Base-by-base conservation (phyloP, 768 basidiomycete species). In the Lactarius vividus region DNA sequence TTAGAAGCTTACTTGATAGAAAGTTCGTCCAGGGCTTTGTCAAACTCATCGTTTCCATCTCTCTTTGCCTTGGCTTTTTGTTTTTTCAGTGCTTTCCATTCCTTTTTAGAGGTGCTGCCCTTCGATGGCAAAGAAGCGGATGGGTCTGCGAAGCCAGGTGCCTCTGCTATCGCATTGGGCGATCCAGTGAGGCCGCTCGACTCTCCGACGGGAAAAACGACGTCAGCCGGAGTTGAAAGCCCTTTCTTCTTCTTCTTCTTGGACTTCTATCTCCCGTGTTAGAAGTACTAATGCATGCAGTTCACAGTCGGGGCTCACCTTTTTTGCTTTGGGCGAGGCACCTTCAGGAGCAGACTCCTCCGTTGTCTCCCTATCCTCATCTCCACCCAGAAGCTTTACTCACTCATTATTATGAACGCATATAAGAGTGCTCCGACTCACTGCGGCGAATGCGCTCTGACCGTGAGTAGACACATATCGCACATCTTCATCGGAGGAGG, bases 21-120 rank as follows among this genome's bases (percentile, higher is more conserved):
- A n/a, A 98, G 80, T 71, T 97, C 94, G 1, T 88, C 89, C 11
- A 98, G 79, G 0, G 88, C 94, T 61, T 85, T 81, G 71, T 97
- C 94, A 31, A 98, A 78, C 68, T 98, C 94, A 71, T 95, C 90
- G 62, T 81, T 75, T 16, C 83, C 85, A 0, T 82, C 83, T 59
- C 85, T 75, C 71, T 78, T 88, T 37, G 74, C 78, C 75, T 85
- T 87, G 62, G 82, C 85, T 73, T 88, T 91, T 1, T 83, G 84
- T 72, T 87, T 86, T 75, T 88, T 88, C 28, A 74, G 59, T 2
- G 81, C 76, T 4, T 86, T 82, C 69, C 84, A 85, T 74, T 85
- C 83, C 72, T 88, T 71, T 44, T 76, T 77, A 2, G 76, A 75
- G 2, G 68, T 61, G 4, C 49, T 60, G 2, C 53, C 65, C 7